Conservation (phyloP, 208 protist species). For the Cochliopodium minus region DNA sequence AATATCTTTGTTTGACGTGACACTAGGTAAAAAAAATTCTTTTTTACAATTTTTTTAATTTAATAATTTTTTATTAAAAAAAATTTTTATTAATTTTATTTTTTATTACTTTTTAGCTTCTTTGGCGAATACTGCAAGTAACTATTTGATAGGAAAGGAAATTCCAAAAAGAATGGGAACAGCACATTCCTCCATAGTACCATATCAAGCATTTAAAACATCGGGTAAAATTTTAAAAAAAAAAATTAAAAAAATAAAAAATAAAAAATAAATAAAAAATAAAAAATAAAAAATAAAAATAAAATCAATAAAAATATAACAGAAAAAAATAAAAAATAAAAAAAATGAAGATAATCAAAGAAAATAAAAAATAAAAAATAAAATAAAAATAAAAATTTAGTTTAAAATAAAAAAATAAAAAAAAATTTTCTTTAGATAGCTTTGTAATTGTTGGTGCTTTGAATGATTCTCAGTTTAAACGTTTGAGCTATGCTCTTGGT, state of each 20-base stretch:
- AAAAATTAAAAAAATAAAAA: no score
- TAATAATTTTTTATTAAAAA: no score
- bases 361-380: neutral
- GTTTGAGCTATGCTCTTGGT: neutral
- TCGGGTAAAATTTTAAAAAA: no score
- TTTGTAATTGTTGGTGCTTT: neutral
- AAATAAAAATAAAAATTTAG: neutral
- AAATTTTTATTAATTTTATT: no score
- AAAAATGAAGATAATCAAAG: constrained; percentile 1
- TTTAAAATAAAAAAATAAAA: neutral
- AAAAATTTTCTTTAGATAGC: no score
- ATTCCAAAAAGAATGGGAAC: constrained; percentile 1
- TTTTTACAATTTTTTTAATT: no score
- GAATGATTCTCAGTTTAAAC: neutral
- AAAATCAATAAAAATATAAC: neutral
- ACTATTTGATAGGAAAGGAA: neutral
- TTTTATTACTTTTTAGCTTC: neutral
- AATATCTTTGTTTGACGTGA: neutral
- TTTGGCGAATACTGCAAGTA: neutral
- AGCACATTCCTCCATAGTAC: neutral
- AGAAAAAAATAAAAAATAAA: neutral
- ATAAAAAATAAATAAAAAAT: constrained; percentile 1
- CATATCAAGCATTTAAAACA: neutral
- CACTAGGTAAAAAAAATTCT: neutral
- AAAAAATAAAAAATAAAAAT: neutral